These are phyloP conservation scores for Carallia pectinifolia DNA, from an alignment of 345 rosid genomes.

Conservation along the genomic window DNA sequence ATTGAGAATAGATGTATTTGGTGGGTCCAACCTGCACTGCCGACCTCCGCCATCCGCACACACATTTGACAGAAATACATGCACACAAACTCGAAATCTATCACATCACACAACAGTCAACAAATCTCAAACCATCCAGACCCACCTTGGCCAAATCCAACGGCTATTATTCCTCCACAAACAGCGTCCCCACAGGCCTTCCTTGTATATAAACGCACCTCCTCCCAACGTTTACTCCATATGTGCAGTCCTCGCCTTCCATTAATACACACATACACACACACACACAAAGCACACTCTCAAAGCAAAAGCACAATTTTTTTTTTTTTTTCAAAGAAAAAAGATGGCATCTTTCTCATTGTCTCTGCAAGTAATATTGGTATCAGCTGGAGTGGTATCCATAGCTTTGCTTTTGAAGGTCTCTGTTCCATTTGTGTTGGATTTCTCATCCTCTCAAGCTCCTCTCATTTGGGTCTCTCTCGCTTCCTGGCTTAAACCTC, in stretches of 20 bases:
- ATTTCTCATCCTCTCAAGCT: conserved; percentile 34
- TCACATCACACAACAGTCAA: background rate
- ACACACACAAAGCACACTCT: no score
- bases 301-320: no score
- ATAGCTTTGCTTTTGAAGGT: conserved; percentile 32
- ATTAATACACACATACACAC: background rate
- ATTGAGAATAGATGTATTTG: no score
- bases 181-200: conserved; percentile 9
- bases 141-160: background rate
- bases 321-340: background rate
- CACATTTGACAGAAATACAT: background rate
- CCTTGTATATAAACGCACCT: conserved; percentile 22
- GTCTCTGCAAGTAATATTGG: conserved; percentile 31
- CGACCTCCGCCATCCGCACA: background rate
- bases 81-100: background rate
- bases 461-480: conserved; percentile 43
- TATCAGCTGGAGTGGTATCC: conserved; percentile 38
- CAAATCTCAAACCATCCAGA: conserved; percentile 20
- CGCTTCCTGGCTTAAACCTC: conserved; percentile 56
- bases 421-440: conserved; percentile 35
- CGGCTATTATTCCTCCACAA: conserved; percentile 9
- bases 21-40: no score
- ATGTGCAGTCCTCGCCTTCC: background rate
- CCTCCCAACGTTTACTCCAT: background rate
- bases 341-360: conserved; percentile 15